Base-by-base conservation (phyloP, 148 eudicot species). In the Nepenthes mirabilis region DNA sequence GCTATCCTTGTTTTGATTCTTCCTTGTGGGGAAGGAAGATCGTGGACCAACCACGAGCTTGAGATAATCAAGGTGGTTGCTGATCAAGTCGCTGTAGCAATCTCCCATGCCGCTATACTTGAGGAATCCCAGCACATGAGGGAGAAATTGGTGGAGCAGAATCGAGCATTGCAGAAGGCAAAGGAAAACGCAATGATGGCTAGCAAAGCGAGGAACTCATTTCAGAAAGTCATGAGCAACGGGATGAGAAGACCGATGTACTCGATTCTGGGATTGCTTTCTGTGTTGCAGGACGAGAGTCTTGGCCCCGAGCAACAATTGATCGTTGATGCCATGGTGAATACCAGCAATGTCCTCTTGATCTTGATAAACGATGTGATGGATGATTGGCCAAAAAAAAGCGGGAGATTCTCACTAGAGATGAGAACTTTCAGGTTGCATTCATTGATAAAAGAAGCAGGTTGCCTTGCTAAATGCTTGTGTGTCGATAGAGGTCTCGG, bases 181-280 rank as follows among this genome's bases (percentile, higher is more conserved):
- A 33, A 37, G 48, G 37, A 62, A 33, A 33, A 62, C 3, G 58
- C 57, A 5, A 9, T 52, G 57, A 52, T 62, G 65, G 65, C 56
- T 3, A 62, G 57, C 47, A n/a, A 62, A 52, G 65, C 65, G 2
- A 62, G 65, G 56, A 62, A 54, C 96, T 35, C 80, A 82, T 91
- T 87, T 65, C 74, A 85, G 43, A 83, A 81, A 56, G 97, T 88
- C 11, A 88, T 91, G 97, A 91, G 83, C 68, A 82, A 81, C 68
- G 94, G 86, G 70, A 91, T 88, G 97, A 88, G 95, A 67, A 91
- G 83, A 37, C 97, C 97, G 48, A 88, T 91, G 95, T 94, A 91
- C 75, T 91, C 97, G 35, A 70, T 85, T 37, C 3, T 37, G 2
- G 66, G 49, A 3, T 32, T 63, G 66, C 58, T 54, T 36, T 63